Percentiles rank a stretch among this genome's conserved stretches.
These are phyloP conservation scores for Pleurotus djamor DNA, from an alignment of 768 basidiomycete species.

Conservation along the genomic window DNA sequence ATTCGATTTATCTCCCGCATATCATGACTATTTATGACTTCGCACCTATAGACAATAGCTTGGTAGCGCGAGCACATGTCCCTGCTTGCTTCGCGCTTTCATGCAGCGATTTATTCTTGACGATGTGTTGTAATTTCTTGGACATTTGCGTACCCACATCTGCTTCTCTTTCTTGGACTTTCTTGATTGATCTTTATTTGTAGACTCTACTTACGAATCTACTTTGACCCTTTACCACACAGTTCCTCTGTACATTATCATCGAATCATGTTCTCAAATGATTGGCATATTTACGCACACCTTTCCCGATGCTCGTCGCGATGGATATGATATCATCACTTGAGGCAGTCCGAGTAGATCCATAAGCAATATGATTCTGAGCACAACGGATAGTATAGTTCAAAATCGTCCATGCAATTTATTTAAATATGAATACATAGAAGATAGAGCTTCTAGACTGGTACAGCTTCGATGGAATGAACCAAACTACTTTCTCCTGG, in stretches of 20 bases:
- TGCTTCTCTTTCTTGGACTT: not conserved
- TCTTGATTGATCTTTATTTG: not conserved
- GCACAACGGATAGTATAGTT: not conserved
- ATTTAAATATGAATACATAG: not conserved
- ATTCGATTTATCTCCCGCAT: not conserved
- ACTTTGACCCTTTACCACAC: no score
- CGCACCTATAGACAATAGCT: not conserved
- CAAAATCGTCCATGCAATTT: not conserved
- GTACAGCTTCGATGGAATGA: constrained; percentile 21
- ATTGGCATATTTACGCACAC: no score
- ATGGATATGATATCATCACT: no score
- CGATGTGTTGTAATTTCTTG: not conserved
- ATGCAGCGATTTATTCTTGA: not conserved
- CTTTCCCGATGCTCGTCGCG: no score
- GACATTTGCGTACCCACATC: not conserved
- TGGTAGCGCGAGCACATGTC: not conserved
- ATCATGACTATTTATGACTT: not conserved
- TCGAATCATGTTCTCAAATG: no score
- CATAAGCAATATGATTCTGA: not conserved
- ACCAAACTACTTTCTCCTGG: constrained; percentile 13
- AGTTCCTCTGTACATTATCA: no score
- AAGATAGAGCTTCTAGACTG: constrained; percentile 6
- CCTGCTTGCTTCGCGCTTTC: not conserved
- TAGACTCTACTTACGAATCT: no score
- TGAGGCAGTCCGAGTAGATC: no score